Conservation (phyloP, 305 asterid species). For the Fraxinus paxiana region DNA sequence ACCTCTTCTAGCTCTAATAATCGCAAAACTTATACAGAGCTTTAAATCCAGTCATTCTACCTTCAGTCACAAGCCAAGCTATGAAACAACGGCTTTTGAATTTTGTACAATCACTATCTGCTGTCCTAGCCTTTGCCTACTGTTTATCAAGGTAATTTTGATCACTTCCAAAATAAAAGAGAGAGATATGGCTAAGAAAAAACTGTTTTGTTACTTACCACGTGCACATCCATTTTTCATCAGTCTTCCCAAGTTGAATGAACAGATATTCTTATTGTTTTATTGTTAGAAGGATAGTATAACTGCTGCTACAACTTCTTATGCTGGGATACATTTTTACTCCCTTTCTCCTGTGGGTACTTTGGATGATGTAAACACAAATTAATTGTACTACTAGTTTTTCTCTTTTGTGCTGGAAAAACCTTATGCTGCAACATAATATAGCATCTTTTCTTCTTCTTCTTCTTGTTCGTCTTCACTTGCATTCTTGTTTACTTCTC, state of each 20-base stretch:
- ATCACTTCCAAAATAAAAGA: not conserved
- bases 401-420: not conserved
- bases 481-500: not conserved
- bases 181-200: not conserved
- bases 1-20: not conserved
- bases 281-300: not conserved
- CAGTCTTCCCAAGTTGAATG: constrained; percentile 1
- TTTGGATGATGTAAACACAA: not conserved
- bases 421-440: not conserved
- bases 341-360: not conserved
- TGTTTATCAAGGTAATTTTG: constrained; percentile 69
- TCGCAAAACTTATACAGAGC: constrained; percentile 44
- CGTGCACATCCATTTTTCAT: constrained; percentile 1
- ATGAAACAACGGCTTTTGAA: constrained; percentile 73
- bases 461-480: not conserved
- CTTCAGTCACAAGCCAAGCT: constrained; percentile 67
- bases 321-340: not conserved
- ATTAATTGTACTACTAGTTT: not conserved
- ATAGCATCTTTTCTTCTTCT: not conserved
- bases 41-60: constrained; percentile 71
- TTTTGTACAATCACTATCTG: constrained; percentile 80
- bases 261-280: not conserved
- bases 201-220: not conserved
- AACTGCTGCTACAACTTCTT: not conserved
- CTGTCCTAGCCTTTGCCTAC: constrained; percentile 78